Evolutionary conservation across 108 stramenopile species (phyloP), one percentile per base, ranked within the genome.

Genomic region (Discostella pseudostelligera): DNA sequence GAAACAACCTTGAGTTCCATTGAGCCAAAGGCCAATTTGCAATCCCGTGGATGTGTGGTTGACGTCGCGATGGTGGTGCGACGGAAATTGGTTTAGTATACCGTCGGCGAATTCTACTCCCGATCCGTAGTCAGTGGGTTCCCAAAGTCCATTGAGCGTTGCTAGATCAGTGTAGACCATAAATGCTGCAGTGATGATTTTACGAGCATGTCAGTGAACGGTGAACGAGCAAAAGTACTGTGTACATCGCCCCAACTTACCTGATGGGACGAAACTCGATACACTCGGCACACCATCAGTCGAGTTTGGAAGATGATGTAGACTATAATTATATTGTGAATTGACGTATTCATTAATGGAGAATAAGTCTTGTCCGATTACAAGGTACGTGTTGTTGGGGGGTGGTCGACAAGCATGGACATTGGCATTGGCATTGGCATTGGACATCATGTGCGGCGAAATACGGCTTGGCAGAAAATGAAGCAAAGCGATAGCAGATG

Each of bases 21-120:
- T 85, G 24, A 93, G 72, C 88, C 88, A 93, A 47, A 93, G 59
- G 16, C 88, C 91, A 28, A 92, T 83, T 80, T 92, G 85, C n/a
- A 84, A 65, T 13, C 60, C 74, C 9, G 59, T 29, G 16, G 67
- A 39, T 29, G 39, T 11, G 25, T 17, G 6, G 22, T 22, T 20
- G 19, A 3, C 8, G 16, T 4, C 10, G 19, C 22, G 12, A 54
- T 45, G 16, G 20, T 1, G 28, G 37, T 39, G 4, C 32, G 61
- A 46, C 24, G 75, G 76, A 21, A 73, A 83, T 4, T 62, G 29
- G 48, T 51, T 72, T 58, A 73, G 67, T 59, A 64, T 53, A 11
- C 72, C 84, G 51, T 82, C 74, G 0, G 83, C 88, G 73, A 86
- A 92, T 73, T 89, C 85, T 8, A 89, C 70, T 0, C 91, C 91